phyloP scores from a whole-genome alignment of 1,284 basidiomycete genomes.

The Microbotryomycetes sp. region DNA sequence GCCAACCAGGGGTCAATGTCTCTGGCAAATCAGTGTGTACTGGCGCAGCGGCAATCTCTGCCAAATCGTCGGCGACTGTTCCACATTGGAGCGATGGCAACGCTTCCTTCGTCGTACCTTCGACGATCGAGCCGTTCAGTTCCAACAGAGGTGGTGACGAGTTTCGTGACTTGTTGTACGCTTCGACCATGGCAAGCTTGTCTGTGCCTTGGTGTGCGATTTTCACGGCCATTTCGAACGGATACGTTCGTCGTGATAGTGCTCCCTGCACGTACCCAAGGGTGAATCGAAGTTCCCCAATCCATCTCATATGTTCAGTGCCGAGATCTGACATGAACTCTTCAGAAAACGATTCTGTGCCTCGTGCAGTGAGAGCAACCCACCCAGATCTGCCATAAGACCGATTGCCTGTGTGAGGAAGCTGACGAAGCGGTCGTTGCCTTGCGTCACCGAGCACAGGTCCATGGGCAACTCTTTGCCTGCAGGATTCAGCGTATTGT shows the following conservation, averaged over 20 bases:
- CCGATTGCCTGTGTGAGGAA: conserved; percentile 85
- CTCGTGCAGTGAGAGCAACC: background rate
- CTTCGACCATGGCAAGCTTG: conserved; percentile 59
- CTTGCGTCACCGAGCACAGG: conserved; percentile 69
- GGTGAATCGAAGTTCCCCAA: conserved; percentile 88
- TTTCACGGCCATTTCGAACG: conserved; percentile 9
- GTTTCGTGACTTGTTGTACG: conserved; percentile 56
- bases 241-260: conserved; percentile 7
- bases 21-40: conserved; percentile 22
- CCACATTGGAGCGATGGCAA: conserved; percentile 48
- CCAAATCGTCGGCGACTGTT: conserved; percentile 6
- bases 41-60: background rate
- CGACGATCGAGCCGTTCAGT: background rate
- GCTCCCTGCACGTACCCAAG: conserved; percentile 65
- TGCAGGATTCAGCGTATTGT: too few relatives aligned
- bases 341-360: background rate
- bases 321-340: conserved; percentile 43
- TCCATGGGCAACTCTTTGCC: conserved; percentile 68
- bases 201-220: background rate
- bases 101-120: conserved; percentile 40
- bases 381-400: conserved; percentile 73
- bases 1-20: conserved; percentile 50
- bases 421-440: conserved; percentile 60
- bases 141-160: background rate
- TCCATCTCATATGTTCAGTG: conserved; percentile 81